Evolutionary conservation across 2,329 filamentous ascomycete genomes (phyloP), one percentile per base, ranked within the genome.

Genomic region (Fusarium tuaranense): DNA sequence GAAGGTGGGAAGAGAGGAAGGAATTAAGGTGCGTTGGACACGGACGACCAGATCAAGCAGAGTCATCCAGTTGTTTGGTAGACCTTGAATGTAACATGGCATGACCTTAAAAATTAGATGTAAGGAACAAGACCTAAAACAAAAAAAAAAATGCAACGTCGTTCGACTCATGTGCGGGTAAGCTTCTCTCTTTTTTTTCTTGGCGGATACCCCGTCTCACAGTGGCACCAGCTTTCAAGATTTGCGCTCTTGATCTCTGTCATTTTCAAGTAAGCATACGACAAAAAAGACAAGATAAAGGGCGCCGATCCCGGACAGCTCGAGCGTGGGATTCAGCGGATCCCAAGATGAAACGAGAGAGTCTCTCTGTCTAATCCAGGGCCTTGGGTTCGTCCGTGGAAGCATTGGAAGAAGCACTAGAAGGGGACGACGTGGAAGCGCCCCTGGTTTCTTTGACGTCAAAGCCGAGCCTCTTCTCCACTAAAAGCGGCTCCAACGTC

Each of bases 361-460:
- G 27, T 27, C 27, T 27, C 27, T 22, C 22, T 22, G 22, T 22
- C 22, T 34, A 51, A 36, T 39, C 44, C 44, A 63, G 22, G 10
- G 44, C n/a, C 34, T 53, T 34, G 61, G 44, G 61, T 61, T 38
- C 34, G 44, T 63, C 38, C n/a, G 55, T 44, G n/a, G 27, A 67
- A 44, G 27, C 46, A 39, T 32, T 65, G 48, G 65, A 74, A 74
- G 27, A 32, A 55, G 13, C 25, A n/a, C 30, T 20, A 71, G 59
- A 72, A 74, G 62, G 27, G 36, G 51, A 22, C 8, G 51, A 22
- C 5, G 14, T n/a, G 41, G 41, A 36, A 67, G 48, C n/a, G 27
- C 0, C 16, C 72, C 65, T 63, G 34, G 41, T 73, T 68, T 74
- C 58, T 20, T 22, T 75, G 58, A 72, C 60, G 72, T 74, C 69